A percentile compares a stretch with the other conserved stretches of the same genome.
These are phyloP conservation scores for Eucalyptus fibrosa DNA, from an alignment of 345 rosid genomes.

Conservation along the genomic window DNA sequence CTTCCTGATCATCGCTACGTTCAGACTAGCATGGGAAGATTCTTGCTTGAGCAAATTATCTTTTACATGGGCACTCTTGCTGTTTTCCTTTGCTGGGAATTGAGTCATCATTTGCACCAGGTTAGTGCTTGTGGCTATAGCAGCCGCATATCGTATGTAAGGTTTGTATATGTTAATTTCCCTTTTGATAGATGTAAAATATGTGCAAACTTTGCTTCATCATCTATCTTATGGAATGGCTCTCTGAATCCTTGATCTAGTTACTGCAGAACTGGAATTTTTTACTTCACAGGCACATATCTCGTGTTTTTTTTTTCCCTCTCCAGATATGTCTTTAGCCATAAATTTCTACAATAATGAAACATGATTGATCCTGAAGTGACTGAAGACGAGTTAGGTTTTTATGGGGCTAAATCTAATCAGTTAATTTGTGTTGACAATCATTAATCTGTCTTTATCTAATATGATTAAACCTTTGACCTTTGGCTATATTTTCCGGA, in stretches of 20 bases:
- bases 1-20: constrained; percentile 17
- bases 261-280: background rate
- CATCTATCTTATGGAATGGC: background rate
- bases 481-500: background rate
- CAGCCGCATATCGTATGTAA: background rate
- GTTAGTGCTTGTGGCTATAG: constrained; percentile 15
- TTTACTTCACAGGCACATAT: background rate
- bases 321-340: background rate
- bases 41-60: constrained; percentile 41
- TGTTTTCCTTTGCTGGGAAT: constrained; percentile 79
- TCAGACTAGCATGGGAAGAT: constrained; percentile 23
- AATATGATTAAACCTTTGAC: background rate
- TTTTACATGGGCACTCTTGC: constrained; percentile 44
- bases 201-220: background rate
- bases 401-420: background rate
- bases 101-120: constrained; percentile 73
- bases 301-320: background rate
- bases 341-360: background rate
- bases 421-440: background rate
- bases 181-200: background rate
- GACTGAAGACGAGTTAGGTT: background rate
- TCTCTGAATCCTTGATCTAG: background rate
- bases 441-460: background rate
- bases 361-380: background rate
- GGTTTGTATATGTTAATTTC: background rate